These are phyloP conservation scores for Athelia psychrophila DNA, from an alignment of 1,284 basidiomycete species.

Conservation along the genomic window DNA sequence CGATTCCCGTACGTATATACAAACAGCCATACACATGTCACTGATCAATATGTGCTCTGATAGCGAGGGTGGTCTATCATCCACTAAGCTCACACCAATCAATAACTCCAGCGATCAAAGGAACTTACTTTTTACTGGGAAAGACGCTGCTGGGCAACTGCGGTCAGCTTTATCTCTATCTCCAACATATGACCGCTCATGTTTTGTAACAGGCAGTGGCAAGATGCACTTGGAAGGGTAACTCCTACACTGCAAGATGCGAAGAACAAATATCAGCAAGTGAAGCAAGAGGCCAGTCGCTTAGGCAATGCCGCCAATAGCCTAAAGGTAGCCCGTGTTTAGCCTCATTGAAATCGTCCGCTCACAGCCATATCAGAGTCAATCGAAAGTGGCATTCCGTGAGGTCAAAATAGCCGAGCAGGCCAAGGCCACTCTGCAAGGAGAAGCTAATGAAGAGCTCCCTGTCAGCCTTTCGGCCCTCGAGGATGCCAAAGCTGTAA, in stretches of 20 bases:
- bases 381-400: conserved; percentile 21
- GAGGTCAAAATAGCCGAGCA: conserved; percentile 27
- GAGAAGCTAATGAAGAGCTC: conserved; percentile 71
- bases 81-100: conserved; percentile 34
- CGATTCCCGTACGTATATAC: conserved; percentile 55
- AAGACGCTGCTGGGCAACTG: conserved; percentile 29
- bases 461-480: conserved; percentile 71
- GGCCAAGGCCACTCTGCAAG: conserved; percentile 38
- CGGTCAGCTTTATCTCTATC: conserved; percentile 20
- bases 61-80: conserved; percentile 65
- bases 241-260: conserved; percentile 22
- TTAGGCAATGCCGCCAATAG: too few species aligned
- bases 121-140: conserved; percentile 46
- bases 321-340: background rate
- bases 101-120: conserved; percentile 37
- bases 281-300: conserved; percentile 18
- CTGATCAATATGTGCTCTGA: background rate
- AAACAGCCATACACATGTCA: too few species aligned
- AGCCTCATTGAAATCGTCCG: background rate
- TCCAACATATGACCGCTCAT: background rate
- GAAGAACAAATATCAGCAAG: conserved; percentile 20
- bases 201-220: conserved; percentile 3
- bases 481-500: conserved; percentile 52
- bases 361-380: conserved; percentile 17
- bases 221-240: conserved; percentile 6